Evolutionary conservation across 495 filamentous ascomycete species (phyloP).

Genomic region (Trichocladium uniseriatum): DNA sequence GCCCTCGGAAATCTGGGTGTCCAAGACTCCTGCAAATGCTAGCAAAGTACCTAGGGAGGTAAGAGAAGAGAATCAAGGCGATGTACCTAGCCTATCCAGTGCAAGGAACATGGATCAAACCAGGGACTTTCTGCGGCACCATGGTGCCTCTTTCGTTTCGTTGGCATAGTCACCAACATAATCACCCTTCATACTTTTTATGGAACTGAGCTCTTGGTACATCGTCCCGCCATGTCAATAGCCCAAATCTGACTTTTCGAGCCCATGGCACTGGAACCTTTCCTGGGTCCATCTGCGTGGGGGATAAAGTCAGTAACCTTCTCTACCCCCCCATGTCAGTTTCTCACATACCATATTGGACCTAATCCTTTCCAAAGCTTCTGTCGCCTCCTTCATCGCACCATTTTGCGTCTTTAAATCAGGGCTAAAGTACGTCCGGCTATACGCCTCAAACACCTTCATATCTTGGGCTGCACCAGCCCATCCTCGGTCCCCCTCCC

Average conservation of each 20-base stretch:
- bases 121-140: too few species aligned
- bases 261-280: constrained; percentile 8
- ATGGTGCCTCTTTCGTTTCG: too few species aligned
- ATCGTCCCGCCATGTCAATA: constrained; percentile 11
- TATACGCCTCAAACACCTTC: constrained; percentile 10
- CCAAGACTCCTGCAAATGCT: too few species aligned
- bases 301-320: background rate
- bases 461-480: background rate
- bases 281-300: constrained; percentile 1
- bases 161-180: too few species aligned
- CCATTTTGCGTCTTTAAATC: background rate
- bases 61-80: too few species aligned
- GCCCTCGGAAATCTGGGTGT: too few species aligned
- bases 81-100: too few species aligned
- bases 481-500: background rate
- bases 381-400: constrained; percentile 3
- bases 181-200: too few species aligned
- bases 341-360: constrained; percentile 6
- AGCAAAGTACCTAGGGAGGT: too few species aligned
- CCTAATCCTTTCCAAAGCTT: constrained; percentile 9
- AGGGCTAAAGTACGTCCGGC: constrained; percentile 10
- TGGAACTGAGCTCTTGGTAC: too few species aligned
- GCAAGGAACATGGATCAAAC: too few species aligned
- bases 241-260: constrained; percentile 4
- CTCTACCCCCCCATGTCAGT: too few species aligned